These are phyloP conservation scores for Globisporangium radiosum DNA, from an alignment of 352 stramenopile genomes.

Conservation along the genomic window DNA sequence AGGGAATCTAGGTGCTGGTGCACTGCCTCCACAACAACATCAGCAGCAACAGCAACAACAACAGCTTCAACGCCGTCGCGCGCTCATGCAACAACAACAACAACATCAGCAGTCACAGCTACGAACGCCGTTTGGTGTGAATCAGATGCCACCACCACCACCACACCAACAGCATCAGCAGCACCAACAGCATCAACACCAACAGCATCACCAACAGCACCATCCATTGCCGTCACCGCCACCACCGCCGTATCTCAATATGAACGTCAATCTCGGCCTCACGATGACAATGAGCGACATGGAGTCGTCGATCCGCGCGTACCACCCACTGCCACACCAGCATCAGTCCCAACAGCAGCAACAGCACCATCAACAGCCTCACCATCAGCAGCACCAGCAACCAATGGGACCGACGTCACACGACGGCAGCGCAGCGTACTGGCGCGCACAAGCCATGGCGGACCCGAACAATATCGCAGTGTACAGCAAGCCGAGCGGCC, in stretches of 20 bases:
- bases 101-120: not conserved
- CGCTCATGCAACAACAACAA: conserved; percentile 7
- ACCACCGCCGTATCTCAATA: conserved; percentile 17
- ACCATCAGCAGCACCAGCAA: conserved; percentile 14
- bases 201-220: not conserved
- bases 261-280: conserved; percentile 12
- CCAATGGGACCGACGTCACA: not conserved
- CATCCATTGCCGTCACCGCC: conserved; percentile 7
- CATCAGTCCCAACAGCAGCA: no score
- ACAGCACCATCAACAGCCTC: conserved; percentile 13
- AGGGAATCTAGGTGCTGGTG: conserved; percentile 1
- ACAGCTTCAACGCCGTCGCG: not conserved
- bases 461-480: not conserved
- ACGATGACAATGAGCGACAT: conserved; percentile 23
- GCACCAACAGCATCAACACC: conserved; percentile 1
- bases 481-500: conserved; percentile 13
- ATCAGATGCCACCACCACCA: not conserved
- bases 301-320: conserved; percentile 21
- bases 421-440: conserved; percentile 6
- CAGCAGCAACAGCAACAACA: conserved; percentile 6
- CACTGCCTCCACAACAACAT: conserved; percentile 7
- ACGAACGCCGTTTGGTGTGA: not conserved
- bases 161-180: not conserved
- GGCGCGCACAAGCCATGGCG: conserved; percentile 6
- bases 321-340: conserved; percentile 7